A percentile compares a stretch with the other conserved stretches of the same genome.
Conservation (phyloP, 202 grass and related monocot species). For the Carex arenaria region DNA sequence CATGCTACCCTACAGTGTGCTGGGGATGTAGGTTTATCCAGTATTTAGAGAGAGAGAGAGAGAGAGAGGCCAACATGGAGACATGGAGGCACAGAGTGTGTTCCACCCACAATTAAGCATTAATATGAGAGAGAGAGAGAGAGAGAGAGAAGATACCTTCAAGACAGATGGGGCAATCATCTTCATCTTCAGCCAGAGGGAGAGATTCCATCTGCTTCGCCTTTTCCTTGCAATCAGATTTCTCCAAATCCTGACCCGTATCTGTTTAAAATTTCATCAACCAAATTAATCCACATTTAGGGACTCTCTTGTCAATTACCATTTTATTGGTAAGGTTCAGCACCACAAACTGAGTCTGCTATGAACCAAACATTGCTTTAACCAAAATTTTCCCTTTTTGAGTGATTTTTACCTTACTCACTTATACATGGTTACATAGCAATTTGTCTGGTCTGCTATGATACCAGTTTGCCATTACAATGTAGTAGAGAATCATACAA, state of each 20-base stretch:
- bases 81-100: too few relatives aligned
- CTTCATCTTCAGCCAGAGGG: constrained; percentile 70
- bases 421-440: background rate
- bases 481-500: constrained; percentile 4
- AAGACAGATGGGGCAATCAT: constrained; percentile 94
- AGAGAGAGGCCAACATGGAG: background rate
- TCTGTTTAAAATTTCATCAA: constrained; percentile 6
- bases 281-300: background rate
- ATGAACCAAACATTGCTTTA: background rate
- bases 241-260: constrained; percentile 47
- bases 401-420: background rate
- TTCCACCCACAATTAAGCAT: too few relatives aligned
- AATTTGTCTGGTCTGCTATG: background rate
- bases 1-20: background rate
- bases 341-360: background rate
- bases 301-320: background rate
- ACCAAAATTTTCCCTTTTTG: background rate
- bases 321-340: background rate
- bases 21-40: too few relatives aligned
- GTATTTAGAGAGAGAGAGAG: background rate
- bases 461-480: background rate
- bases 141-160: constrained; percentile 53
- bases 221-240: constrained; percentile 57
- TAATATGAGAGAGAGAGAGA: background rate
- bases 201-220: constrained; percentile 46